Evolutionary conservation across 345 rosid genomes (phyloP).

Genomic region (Erysimum cheiranthoides): DNA sequence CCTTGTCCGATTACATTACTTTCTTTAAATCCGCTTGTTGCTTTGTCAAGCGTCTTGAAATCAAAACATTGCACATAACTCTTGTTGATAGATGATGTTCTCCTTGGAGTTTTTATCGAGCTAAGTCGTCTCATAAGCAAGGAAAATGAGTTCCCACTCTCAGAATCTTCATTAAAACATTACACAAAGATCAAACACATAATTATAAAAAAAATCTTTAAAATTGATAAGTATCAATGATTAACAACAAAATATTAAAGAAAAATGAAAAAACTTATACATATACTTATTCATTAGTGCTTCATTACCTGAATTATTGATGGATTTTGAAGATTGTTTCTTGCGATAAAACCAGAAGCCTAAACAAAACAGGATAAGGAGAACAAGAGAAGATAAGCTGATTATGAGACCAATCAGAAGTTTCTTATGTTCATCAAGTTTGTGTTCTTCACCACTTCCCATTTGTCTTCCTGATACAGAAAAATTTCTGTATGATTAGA

Average conservation of each 20-base stretch:
- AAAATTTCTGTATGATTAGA: background rate
- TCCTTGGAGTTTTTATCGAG: slow-evolving; percentile 31
- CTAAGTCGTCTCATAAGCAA: slow-evolving; percentile 29
- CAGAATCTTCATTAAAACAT: slow-evolving; percentile 46
- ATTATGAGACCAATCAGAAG: slow-evolving; percentile 58
- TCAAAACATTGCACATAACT: slow-evolving; percentile 57
- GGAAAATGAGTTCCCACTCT: slow-evolving; percentile 50
- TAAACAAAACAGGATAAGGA: slow-evolving; percentile 26
- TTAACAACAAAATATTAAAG: no score
- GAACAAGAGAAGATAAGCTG: slow-evolving; percentile 54
- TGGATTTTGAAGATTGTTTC: slow-evolving; percentile 51
- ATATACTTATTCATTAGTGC: background rate
- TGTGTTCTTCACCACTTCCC: slow-evolving; percentile 52
- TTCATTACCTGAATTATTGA: slow-evolving; percentile 54
- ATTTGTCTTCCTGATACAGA: slow-evolving; percentile 53
- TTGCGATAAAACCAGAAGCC: slow-evolving; percentile 25
- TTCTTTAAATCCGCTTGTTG: slow-evolving; percentile 68
- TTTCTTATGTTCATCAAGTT: slow-evolving; percentile 52
- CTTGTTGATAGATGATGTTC: slow-evolving; percentile 34
- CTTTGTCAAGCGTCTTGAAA: slow-evolving; percentile 70
- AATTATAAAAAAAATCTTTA: background rate
- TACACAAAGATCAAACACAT: slow-evolving; percentile 5
- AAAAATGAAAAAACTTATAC: background rate
- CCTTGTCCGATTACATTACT: slow-evolving; percentile 75
- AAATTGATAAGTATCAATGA: background rate